Base-by-base conservation (phyloP, 352 stramenopile species). In the Globisporangium carolinianum region DNA sequence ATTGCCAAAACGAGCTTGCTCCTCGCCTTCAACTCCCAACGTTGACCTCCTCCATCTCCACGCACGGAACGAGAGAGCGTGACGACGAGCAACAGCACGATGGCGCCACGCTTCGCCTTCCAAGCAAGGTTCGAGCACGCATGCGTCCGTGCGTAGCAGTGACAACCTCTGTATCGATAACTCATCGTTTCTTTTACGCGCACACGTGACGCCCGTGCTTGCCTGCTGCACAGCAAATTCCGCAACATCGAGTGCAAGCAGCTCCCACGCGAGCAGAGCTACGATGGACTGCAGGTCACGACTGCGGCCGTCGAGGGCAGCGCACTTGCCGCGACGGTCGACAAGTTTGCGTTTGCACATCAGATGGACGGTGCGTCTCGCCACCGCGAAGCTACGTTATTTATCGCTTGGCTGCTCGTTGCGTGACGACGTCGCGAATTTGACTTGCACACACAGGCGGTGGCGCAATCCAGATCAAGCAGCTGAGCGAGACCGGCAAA, bases 221-320 rank as follows among this genome's bases (percentile, higher is more conserved):
- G n/a, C 39, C 3, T 9, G n/a, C 46, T 47, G 17, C 17, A 35
- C 61, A 93, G 83, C 61, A 93, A 93, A 62, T 88, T 89, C 60
- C 80, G 83, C 58, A 91, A 91, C 64, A 61, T 91, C 38, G 80
- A 91, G 67, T 87, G 75, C 68, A 69, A 70, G 57, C 58, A 59
- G 32, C 61, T 75, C 32, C 57, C 75, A 39, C 72, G 71, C 17
- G 82, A 85, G 42, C 68, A 82, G 42, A 74, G 62, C 57, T 93
- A 76, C 55, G 79, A 91, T 45, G 75, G 84, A 57, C 66, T 93
- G 50, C 79, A 90, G 53, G 70, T 89, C 45, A 75, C 72, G 18
- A 57, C 51, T 6, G 61, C 67, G 37, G 60, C 66, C 5, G 59
- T 80, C 8, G 82, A 89, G 17, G 69, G 69, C 65, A 85, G 74